Evolutionary conservation across 768 basidiomycete species (phyloP).

Genomic region (Termitomyces sp.): DNA sequence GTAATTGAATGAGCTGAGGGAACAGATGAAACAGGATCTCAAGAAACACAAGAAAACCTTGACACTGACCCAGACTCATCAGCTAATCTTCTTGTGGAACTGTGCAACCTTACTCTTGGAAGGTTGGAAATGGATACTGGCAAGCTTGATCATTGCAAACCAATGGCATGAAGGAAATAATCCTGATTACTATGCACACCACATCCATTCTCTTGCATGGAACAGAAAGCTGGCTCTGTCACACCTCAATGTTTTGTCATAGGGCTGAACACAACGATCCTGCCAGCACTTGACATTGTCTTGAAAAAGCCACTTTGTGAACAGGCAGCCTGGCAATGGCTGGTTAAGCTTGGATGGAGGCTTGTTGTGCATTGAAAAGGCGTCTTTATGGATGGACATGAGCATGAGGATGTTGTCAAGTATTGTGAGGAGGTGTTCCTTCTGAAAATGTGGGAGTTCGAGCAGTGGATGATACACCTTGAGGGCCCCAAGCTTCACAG

Average conservation of each 20-base stretch:
- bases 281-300: constrained; percentile 27
- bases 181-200: not conserved
- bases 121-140: not conserved
- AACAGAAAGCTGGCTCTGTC: constrained; percentile 26
- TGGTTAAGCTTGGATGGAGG: constrained; percentile 24
- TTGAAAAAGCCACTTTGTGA: constrained; percentile 22
- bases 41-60: not conserved
- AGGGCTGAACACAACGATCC: constrained; percentile 25
- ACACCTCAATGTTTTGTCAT: constrained; percentile 23
- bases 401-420: constrained; percentile 17
- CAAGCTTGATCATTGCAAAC: not conserved
- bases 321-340: constrained; percentile 35
- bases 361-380: constrained; percentile 15
- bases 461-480: constrained; percentile 5
- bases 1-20: not conserved
- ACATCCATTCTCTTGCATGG: not conserved
- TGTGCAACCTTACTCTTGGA: not conserved
- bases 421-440: constrained; percentile 13
- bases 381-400: constrained; percentile 19
- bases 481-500: not conserved
- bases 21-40: not conserved
- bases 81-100: not conserved
- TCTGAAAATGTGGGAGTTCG: constrained; percentile 7
- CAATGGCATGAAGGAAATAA: not conserved
- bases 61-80: not conserved